A percentile compares a stretch with the other conserved stretches of the same genome.
These are phyloP conservation scores for Tulasnella calospora DNA, from an alignment of 768 basidiomycete species.

Conservation along the genomic window DNA sequence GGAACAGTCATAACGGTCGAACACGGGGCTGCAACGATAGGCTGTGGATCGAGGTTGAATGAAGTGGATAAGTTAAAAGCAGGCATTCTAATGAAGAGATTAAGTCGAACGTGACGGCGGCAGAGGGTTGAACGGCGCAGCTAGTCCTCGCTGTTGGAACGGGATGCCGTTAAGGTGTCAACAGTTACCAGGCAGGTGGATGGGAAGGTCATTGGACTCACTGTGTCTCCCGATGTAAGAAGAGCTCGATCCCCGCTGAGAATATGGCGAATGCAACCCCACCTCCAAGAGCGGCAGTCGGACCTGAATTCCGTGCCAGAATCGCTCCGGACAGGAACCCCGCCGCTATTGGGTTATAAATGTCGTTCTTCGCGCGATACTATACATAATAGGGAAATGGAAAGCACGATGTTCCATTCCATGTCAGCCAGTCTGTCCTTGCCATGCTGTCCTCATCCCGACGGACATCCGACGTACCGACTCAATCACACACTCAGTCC, in stretches of 20 bases:
- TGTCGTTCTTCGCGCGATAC: conserved; percentile 97
- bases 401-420: not conserved
- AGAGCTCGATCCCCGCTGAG: conserved; percentile 84
- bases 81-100: not conserved
- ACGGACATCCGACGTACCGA: conserved; percentile 55
- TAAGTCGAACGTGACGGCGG: conserved; percentile 4
- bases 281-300: conserved; percentile 80
- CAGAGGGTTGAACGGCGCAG: not conserved
- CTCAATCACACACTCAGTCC: conserved; percentile 92
- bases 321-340: conserved; percentile 87
- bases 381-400: conserved; percentile 35
- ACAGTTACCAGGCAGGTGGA: not conserved
- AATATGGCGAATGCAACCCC: conserved; percentile 91
- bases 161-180: not conserved
- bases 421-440: not conserved
- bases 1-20: not conserved
- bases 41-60: not conserved
- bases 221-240: conserved; percentile 76
- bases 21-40: not conserved
- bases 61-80: conserved; percentile 6
- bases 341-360: conserved; percentile 80
- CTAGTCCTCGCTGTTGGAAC: conserved; percentile 12
- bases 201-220: conserved; percentile 38
- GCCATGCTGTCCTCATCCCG: not conserved
- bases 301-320: conserved; percentile 81